A percentile compares a stretch with the other conserved stretches of the same genome.
Conservation (phyloP, 73 alveolate genomes). For the Paramecium sexaurelia region DNA sequence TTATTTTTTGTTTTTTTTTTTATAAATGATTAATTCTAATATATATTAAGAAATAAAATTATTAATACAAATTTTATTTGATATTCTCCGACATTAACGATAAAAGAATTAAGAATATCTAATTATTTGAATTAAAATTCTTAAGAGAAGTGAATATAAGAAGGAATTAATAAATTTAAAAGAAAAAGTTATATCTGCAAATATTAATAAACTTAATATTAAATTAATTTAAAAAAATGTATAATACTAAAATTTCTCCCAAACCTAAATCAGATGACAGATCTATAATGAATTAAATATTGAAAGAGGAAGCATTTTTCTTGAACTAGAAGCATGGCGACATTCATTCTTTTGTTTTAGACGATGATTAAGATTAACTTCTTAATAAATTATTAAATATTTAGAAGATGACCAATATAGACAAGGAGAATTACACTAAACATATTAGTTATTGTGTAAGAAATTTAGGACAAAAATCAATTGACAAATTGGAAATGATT, state of each 20-base stretch:
- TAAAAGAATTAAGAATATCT: no score
- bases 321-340: conserved; percentile 34
- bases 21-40: no score
- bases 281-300: conserved; percentile 38
- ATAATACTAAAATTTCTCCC: conserved; percentile 21
- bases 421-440: conserved; percentile 41
- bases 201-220: not conserved
- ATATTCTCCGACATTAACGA: no score
- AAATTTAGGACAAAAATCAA: conserved; percentile 36
- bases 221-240: not conserved
- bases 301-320: conserved; percentile 51
- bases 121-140: no score
- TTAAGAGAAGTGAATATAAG: not conserved
- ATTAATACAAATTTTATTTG: no score
- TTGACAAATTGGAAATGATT: not conserved
- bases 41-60: no score
- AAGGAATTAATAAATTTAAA: no score
- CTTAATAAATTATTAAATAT: not conserved
- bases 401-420: not conserved
- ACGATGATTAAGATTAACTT: conserved; percentile 34
- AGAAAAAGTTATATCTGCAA: not conserved
- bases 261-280: conserved; percentile 40
- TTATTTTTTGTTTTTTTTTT: not conserved
- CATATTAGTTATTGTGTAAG: conserved; percentile 16
- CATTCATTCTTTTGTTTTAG: conserved; percentile 30